Evolutionary conservation across 1,284 basidiomycete species (phyloP).

Genomic region (Tilletia setariae): DNA sequence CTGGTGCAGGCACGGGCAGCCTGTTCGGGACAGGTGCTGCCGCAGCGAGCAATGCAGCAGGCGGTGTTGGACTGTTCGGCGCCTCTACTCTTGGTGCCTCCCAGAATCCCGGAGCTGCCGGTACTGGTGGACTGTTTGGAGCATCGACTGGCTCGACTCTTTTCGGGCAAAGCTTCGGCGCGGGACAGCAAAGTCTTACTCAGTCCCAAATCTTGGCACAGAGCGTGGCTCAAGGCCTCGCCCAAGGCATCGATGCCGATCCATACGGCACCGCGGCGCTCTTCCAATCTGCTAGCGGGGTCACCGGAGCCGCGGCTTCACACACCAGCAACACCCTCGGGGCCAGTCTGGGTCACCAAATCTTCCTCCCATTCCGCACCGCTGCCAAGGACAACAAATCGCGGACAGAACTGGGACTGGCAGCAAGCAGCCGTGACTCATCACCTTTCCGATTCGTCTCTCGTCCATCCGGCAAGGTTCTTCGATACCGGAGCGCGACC

Average conservation of each 20-base stretch:
- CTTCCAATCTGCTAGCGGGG: conserved; percentile 54
- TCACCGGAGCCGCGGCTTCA: conserved; percentile 29
- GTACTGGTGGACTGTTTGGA: no score
- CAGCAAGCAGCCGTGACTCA: conserved; percentile 58
- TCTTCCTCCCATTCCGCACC: conserved; percentile 50
- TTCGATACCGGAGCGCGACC: no score
- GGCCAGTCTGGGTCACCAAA: conserved; percentile 18
- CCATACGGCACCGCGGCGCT: no score
- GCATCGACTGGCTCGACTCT: no score
- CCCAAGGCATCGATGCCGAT: no score
- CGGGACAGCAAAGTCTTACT: no score
- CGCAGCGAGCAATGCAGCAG: neutral
- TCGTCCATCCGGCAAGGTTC: conserved; percentile 44
- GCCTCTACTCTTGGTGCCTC: neutral
- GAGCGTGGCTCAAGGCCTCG: no score
- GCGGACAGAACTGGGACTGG: no score
- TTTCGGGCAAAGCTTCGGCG: no score
- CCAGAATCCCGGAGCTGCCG: conserved; percentile 52
- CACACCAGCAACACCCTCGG: neutral
- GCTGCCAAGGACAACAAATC: conserved; percentile 46
- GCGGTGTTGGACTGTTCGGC: conserved; percentile 3
- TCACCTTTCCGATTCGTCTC: conserved; percentile 57
- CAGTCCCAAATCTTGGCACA: no score
- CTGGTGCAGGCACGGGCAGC: no score
- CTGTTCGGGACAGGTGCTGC: neutral